These are phyloP conservation scores for Colletotrichum theobromicola DNA, from an alignment of 2,329 filamentous ascomycete species.

Conservation along the genomic window DNA sequence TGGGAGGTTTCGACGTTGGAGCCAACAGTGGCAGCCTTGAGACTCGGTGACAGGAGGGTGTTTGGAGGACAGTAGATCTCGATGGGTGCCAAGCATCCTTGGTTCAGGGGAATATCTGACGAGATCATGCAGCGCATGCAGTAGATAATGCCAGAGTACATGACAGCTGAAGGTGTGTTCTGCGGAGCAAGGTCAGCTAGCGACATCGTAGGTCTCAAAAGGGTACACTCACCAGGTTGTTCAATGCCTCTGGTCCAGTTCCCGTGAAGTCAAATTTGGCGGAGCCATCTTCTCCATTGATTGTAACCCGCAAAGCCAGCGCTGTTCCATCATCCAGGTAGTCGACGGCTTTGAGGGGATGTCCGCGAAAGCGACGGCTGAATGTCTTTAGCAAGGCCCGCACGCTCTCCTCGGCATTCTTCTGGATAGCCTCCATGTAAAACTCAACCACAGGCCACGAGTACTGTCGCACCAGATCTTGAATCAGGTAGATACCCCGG, in stretches of 20 bases:
- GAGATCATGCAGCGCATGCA: constrained; percentile 74
- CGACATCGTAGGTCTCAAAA: background rate
- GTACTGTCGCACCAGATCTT: background rate
- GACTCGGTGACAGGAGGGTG: constrained; percentile 39
- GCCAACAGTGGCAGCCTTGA: constrained; percentile 79
- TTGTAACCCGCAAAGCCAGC: constrained; percentile 38
- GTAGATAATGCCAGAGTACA: constrained; percentile 34
- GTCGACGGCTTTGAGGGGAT: constrained; percentile 74
- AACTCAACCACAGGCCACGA: constrained; percentile 35
- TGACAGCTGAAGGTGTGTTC: constrained; percentile 24
- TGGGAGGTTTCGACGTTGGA: constrained; percentile 83
- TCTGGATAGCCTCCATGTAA: constrained; percentile 14
- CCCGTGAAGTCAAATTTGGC: constrained; percentile 59
- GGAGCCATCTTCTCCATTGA: constrained; percentile 69
- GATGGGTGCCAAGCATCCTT: constrained; percentile 81
- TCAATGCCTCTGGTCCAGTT: constrained; percentile 57
- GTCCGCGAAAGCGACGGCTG: constrained; percentile 63
- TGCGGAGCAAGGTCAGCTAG: background rate
- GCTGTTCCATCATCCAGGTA: constrained; percentile 70
- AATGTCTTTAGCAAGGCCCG: constrained; percentile 32
- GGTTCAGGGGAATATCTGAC: constrained; percentile 84
- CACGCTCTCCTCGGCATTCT: constrained; percentile 6
- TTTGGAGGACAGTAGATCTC: constrained; percentile 72
- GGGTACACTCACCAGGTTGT: constrained; percentile 23
- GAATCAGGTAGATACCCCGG: constrained; percentile 77